Evolutionary conservation across 1,139 yeast genomes (phyloP).

Genomic region (Cylindricascospora bacillispora): DNA sequence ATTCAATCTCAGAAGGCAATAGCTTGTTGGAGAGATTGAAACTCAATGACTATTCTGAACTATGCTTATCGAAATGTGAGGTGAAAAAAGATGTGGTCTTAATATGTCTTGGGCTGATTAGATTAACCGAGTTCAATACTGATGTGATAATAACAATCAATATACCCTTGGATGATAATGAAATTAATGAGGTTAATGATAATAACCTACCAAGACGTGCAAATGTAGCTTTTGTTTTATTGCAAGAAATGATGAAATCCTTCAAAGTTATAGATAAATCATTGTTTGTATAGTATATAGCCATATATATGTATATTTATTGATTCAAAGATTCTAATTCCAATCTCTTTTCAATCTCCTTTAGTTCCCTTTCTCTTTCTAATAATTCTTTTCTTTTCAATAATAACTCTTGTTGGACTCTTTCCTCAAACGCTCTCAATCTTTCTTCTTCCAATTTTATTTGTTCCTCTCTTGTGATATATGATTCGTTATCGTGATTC

Average conservation of each 20-base stretch:
- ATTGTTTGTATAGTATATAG: no score
- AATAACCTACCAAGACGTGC: conserved; percentile 19
- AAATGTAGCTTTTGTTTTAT: conserved; percentile 22
- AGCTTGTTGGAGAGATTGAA: conserved; percentile 7
- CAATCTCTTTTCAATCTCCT: conserved; percentile 66
- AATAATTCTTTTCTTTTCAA: conserved; percentile 73
- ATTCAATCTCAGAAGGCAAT: conserved; percentile 19
- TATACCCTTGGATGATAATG: conserved; percentile 29
- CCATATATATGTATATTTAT: no score
- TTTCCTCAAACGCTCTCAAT: conserved; percentile 62
- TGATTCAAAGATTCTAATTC: no score
- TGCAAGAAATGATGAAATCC: conserved; percentile 23
- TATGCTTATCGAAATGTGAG: conserved; percentile 34
- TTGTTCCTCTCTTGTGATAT: conserved; percentile 64
- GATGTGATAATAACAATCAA: conserved; percentile 55
- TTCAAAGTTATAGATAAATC: conserved; percentile 33
- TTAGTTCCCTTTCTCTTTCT: conserved; percentile 80
- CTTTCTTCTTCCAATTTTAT: conserved; percentile 72
- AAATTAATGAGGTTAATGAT: conserved; percentile 9
- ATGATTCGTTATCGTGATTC: conserved; percentile 27
- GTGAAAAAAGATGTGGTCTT: conserved; percentile 28
- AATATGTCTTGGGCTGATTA: conserved; percentile 40
- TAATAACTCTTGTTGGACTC: conserved; percentile 82
- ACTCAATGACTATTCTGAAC: conserved; percentile 15
- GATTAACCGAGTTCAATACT: conserved; percentile 39